Evolutionary conservation across 2,329 filamentous ascomycete genomes (phyloP).

Genomic region (Trichophyton simii): DNA sequence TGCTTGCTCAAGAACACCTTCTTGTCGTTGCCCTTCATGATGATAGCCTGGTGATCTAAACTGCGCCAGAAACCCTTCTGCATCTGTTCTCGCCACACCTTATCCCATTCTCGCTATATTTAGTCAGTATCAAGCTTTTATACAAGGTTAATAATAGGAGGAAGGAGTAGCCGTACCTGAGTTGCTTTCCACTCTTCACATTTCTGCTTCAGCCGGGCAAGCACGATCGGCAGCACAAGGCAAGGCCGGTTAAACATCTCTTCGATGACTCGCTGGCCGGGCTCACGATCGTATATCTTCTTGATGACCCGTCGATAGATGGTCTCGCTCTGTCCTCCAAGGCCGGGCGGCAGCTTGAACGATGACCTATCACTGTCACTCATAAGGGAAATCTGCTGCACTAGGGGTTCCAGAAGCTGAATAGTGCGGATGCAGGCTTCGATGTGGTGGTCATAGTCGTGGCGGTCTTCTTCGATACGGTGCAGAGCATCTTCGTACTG

Average conservation of each 20-base stretch:
- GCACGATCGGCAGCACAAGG: conserved; percentile 73
- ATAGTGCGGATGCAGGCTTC: conserved; percentile 91
- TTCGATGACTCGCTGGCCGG: conserved; percentile 70
- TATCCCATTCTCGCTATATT: conserved; percentile 80
- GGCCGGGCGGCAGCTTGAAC: conserved; percentile 68
- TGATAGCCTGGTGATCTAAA: conserved; percentile 89
- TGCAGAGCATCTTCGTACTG: conserved; percentile 87
- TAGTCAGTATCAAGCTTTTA: conserved; percentile 4
- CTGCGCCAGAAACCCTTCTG: conserved; percentile 91
- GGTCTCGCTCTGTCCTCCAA: conserved; percentile 86
- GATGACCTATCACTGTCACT: conserved; percentile 55
- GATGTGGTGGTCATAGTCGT: conserved; percentile 98
- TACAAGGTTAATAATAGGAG: background rate
- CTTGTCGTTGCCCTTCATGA: conserved; percentile 81
- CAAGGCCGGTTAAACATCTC: conserved; percentile 77
- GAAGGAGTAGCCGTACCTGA: conserved; percentile 37
- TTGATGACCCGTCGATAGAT: conserved; percentile 96
- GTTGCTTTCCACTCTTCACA: conserved; percentile 96
- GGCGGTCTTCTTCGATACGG: conserved; percentile 91
- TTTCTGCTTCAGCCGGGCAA: conserved; percentile 86
- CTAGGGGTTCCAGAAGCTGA: conserved; percentile 86
- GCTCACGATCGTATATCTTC: conserved; percentile 85
- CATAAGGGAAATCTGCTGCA: conserved; percentile 77
- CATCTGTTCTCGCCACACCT: conserved; percentile 94
- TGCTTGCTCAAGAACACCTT: conserved; percentile 81